A percentile compares a stretch with the other conserved stretches of the same genome.
These are phyloP conservation scores for Mortierella sp. DNA, from an alignment of 371 early-diverging fungal species.

Conservation along the genomic window DNA sequence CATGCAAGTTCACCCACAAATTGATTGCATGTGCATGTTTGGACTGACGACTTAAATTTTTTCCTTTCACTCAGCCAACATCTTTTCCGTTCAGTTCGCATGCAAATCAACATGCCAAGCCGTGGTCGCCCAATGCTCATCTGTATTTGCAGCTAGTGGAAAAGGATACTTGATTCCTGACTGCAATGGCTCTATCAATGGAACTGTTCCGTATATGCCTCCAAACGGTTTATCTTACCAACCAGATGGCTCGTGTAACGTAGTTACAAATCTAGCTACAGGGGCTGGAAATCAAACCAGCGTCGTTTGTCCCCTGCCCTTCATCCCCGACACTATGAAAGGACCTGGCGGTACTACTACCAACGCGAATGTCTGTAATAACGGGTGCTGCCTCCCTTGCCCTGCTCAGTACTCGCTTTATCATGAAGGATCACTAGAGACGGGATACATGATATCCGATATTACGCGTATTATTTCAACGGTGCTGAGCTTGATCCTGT, in stretches of 20 bases:
- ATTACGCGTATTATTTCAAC: conserved; percentile 67
- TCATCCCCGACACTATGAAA: conserved; percentile 21
- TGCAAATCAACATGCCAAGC: conserved; percentile 66
- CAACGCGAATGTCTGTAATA: conserved; percentile 28
- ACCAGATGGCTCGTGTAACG: conserved; percentile 56
- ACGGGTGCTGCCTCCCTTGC: conserved; percentile 43
- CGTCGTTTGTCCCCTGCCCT: conserved; percentile 24
- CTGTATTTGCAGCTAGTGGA: conserved; percentile 11
- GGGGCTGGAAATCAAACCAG: conserved; percentile 1
- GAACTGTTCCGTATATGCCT: conserved; percentile 25
- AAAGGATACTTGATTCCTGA: conserved; percentile 56
- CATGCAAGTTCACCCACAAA: too few species aligned
- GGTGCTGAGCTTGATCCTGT: conserved; percentile 62
- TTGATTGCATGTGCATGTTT: too few species aligned
- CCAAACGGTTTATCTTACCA: conserved; percentile 52
- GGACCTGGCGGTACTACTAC: conserved; percentile 15
- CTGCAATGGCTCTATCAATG: conserved; percentile 55
- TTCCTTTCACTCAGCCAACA: conserved; percentile 11
- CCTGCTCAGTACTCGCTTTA: conserved; percentile 57
- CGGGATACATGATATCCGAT: conserved; percentile 64
- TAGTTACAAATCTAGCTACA: background rate
- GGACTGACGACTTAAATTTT: too few species aligned
- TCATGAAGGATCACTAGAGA: conserved; percentile 59
- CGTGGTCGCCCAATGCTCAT: conserved; percentile 51
- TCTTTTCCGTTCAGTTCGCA: conserved; percentile 52